These are phyloP conservation scores for Geotrichum candidum DNA, from an alignment of 1,139 yeast species.

Conservation along the genomic window DNA sequence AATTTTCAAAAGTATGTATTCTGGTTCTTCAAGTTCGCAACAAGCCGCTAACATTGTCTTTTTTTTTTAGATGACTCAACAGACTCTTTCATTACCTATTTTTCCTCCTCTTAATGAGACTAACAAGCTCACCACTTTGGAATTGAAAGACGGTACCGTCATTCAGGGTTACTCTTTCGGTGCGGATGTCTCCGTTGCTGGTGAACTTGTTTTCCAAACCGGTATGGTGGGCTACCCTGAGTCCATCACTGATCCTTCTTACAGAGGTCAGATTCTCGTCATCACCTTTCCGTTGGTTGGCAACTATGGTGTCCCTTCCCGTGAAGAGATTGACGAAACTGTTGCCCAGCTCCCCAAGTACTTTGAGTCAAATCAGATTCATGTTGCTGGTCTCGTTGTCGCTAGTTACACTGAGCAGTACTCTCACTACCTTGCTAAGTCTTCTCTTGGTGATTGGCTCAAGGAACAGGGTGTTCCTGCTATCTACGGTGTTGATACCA, in stretches of 20 bases:
- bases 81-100: slow-evolving; percentile 47
- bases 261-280: slow-evolving; percentile 95
- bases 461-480: slow-evolving; percentile 91
- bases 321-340: slow-evolving; percentile 65
- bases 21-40: not conserved
- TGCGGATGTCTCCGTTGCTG: slow-evolving; percentile 83
- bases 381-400: slow-evolving; percentile 94
- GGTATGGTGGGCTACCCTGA: slow-evolving; percentile 99
- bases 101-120: slow-evolving; percentile 82
- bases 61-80: not conserved
- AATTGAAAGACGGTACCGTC: slow-evolving; percentile 82
- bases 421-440: slow-evolving; percentile 87
- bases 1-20: not conserved
- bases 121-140: slow-evolving; percentile 80
- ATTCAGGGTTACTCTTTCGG: slow-evolving; percentile 98
- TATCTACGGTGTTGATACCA: slow-evolving; percentile 94
- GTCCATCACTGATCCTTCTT: slow-evolving; percentile 96
- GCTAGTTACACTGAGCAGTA: slow-evolving; percentile 96
- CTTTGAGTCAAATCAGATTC: slow-evolving; percentile 87
- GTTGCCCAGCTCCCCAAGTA: slow-evolving; percentile 77
- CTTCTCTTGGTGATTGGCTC: slow-evolving; percentile 92
- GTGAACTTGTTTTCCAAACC: slow-evolving; percentile 98
- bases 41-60: not conserved
- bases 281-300: slow-evolving; percentile 96
- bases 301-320: slow-evolving; percentile 98